These are phyloP conservation scores for Agroathelia rolfsii DNA, from an alignment of 1,284 basidiomycete genomes.

Conservation along the genomic window DNA sequence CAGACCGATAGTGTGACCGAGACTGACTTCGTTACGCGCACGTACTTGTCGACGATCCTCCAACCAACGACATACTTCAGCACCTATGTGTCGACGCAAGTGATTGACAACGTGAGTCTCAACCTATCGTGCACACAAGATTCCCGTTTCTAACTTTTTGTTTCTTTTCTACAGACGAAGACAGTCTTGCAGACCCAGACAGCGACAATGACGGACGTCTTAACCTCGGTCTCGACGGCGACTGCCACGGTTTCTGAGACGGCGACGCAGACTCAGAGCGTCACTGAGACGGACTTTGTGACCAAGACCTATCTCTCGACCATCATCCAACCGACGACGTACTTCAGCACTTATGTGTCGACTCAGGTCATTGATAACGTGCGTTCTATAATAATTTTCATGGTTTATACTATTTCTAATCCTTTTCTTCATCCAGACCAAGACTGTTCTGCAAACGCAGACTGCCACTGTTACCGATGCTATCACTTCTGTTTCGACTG, in stretches of 20 bases:
- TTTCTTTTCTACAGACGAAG: too few species aligned
- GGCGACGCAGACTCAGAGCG: constrained; percentile 26
- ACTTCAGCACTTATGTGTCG: constrained; percentile 53
- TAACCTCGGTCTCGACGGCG: constrained; percentile 28
- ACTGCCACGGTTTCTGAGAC: constrained; percentile 20
- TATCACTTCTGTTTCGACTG: constrained; percentile 24
- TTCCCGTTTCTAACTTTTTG: not conserved
- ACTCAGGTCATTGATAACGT: constrained; percentile 57
- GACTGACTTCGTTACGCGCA: constrained; percentile 9
- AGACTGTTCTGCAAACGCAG: constrained; percentile 44
- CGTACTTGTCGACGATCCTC: constrained; percentile 18
- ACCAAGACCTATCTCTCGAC: constrained; percentile 39
- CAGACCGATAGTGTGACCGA: constrained; percentile 22
- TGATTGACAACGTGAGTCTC: constrained; percentile 46
- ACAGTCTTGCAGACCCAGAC: too few species aligned
- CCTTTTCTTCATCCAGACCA: constrained; percentile 26
- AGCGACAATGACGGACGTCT: constrained; percentile 22
- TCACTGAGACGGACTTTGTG: constrained; percentile 30
- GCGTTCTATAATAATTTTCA: constrained; percentile 13
- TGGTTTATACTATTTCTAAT: not conserved
- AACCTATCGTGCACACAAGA: not conserved
- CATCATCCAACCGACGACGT: constrained; percentile 43
- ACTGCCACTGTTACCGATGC: constrained; percentile 44
- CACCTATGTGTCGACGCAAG: constrained; percentile 42
- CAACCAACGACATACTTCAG: constrained; percentile 26